Evolutionary conservation across 2,329 filamentous ascomycete genomes (phyloP).

Genomic region (Orbilia ellipsospora): DNA sequence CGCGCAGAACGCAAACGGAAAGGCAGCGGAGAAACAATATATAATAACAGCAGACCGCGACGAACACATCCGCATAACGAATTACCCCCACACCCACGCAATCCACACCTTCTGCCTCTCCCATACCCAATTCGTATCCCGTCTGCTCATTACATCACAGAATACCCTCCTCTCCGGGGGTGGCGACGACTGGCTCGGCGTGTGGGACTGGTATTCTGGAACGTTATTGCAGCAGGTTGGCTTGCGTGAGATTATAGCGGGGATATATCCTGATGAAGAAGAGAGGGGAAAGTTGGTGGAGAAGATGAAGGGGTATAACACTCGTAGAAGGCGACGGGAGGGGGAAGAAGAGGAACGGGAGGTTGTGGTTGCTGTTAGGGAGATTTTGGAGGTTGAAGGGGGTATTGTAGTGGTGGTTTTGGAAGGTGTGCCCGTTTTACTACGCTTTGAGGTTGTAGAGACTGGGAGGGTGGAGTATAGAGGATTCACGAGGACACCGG

Average conservation of each 20-base stretch:
- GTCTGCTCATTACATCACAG: slow-evolving; percentile 73
- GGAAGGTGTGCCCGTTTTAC: slow-evolving; percentile 63
- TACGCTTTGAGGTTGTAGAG: slow-evolving; percentile 15
- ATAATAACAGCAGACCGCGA: slow-evolving; percentile 77
- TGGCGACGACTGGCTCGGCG: slow-evolving; percentile 79
- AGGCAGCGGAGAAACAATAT: slow-evolving; percentile 66
- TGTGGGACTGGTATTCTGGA: slow-evolving; percentile 82
- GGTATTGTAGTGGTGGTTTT: slow-evolving; percentile 65
- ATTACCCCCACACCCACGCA: slow-evolving; percentile 63
- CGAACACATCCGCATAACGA: slow-evolving; percentile 87
- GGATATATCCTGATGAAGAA: slow-evolving; percentile 8
- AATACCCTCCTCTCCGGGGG: slow-evolving; percentile 84
- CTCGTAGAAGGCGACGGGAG: slow-evolving; percentile 63
- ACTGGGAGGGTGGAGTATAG: slow-evolving; percentile 18
- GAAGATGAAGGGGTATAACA: slow-evolving; percentile 61
- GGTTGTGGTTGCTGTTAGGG: slow-evolving; percentile 43
- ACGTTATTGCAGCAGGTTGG: slow-evolving; percentile 69
- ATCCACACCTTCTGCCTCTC: slow-evolving; percentile 91
- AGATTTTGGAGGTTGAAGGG: slow-evolving; percentile 27
- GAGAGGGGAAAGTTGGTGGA: slow-evolving; percentile 17
- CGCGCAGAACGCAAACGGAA: slow-evolving; percentile 21
- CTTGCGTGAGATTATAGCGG: slow-evolving; percentile 65
- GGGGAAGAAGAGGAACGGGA: slow-evolving; percentile 57
- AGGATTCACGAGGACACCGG: slow-evolving; percentile 17
- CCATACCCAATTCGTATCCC: slow-evolving; percentile 85